A percentile compares a stretch with the other conserved stretches of the same genome.
Conservation (phyloP, 257 asterid species). For the Coffea canephora region DNA sequence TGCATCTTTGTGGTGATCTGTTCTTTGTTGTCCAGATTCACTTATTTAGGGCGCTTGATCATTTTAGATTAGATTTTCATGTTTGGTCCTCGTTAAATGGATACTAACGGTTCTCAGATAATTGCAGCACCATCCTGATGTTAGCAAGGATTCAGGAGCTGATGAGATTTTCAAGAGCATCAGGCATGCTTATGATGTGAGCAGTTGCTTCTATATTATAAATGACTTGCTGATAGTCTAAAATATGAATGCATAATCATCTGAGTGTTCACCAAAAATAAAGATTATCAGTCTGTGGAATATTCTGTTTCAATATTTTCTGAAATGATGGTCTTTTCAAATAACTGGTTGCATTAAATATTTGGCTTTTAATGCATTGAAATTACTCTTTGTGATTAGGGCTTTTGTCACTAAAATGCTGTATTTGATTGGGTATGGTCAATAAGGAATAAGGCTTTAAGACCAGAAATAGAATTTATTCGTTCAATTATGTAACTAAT, state of each 20-base stretch:
- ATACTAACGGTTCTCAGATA: conserved; percentile 18
- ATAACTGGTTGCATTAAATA: not conserved
- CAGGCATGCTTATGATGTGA: conserved; percentile 80
- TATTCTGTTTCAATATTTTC: not conserved
- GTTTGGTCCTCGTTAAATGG: not conserved
- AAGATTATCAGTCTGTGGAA: not conserved
- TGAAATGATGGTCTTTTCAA: not conserved
- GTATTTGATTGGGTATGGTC: not conserved
- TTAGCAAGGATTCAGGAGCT: conserved; percentile 73
- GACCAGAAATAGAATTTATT: too few relatives aligned
- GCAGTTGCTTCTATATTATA: conserved; percentile 21
- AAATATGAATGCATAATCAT: not conserved
- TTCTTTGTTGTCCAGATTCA: not conserved
- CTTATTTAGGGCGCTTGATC: conserved; percentile 7
- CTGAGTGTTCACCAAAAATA: not conserved
- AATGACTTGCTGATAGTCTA: not conserved
- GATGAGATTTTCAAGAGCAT: conserved; percentile 69
- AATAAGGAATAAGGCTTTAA: not conserved
- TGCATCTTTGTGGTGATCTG: not conserved
- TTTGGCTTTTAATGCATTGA: not conserved
- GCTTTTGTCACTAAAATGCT: not conserved
- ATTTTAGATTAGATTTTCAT: not conserved
- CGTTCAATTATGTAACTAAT: not conserved
- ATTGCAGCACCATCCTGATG: conserved; percentile 92
- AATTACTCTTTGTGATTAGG: not conserved